A percentile compares a stretch with the other conserved stretches of the same genome.
Evolutionary conservation across 208 protist species (phyloP).

Genomic region (Leishmania aethiopica): DNA sequence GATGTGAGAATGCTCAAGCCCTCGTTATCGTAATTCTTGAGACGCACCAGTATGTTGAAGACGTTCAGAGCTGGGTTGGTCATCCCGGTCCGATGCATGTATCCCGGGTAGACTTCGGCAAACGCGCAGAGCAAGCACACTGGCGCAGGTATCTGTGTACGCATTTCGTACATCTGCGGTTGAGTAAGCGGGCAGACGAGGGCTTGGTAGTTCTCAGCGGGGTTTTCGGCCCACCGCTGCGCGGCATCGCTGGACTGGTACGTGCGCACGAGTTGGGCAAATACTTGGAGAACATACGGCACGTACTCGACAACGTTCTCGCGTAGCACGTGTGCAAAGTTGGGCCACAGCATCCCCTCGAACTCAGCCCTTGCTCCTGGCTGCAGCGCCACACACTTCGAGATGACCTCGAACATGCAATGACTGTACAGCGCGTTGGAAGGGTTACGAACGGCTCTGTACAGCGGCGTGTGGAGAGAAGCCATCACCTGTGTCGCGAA

Average conservation of each 20-base stretch:
- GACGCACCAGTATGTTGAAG: conserved; percentile 66
- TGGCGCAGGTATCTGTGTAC: conserved; percentile 82
- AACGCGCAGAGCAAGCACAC: conserved; percentile 81
- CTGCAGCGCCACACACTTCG: conserved; percentile 82
- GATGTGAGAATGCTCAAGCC: conserved; percentile 87
- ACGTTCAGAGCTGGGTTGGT: conserved; percentile 72
- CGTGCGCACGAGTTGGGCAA: conserved; percentile 94
- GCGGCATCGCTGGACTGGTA: conserved; percentile 26
- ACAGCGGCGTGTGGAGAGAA: conserved; percentile 49
- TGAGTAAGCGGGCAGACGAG: conserved; percentile 70
- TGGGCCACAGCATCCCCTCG: conserved; percentile 87
- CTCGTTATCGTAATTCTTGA: conserved; percentile 92
- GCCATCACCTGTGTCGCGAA: conserved; percentile 69
- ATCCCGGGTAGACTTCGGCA: conserved; percentile 72
- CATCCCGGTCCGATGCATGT: conserved; percentile 51
- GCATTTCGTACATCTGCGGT: conserved; percentile 64
- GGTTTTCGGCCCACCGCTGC: conserved; percentile 23
- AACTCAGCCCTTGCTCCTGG: conserved; percentile 54
- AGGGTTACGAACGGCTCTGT: conserved; percentile 87
- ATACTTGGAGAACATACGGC: conserved; percentile 97
- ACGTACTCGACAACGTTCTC: conserved; percentile 95
- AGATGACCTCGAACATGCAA: conserved; percentile 96
- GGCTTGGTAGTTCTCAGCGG: conserved; percentile 55
- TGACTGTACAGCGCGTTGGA: conserved; percentile 96
- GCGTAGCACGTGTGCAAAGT: conserved; percentile 84